Evolutionary conservation across 768 basidiomycete species (phyloP).

Genomic region (Daedaleopsis sinensis): DNA sequence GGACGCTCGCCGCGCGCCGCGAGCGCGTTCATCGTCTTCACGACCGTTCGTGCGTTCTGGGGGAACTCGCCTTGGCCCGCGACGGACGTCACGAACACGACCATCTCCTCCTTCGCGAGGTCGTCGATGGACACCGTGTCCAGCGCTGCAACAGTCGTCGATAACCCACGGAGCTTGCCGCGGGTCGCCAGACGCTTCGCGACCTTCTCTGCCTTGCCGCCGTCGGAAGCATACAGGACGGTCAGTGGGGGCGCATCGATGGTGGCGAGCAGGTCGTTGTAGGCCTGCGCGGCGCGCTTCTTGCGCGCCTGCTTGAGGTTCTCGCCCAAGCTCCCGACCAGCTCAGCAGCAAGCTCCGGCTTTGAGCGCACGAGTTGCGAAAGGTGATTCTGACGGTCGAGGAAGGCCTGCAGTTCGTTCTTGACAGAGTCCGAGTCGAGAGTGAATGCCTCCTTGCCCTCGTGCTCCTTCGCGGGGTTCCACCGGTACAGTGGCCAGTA

Average conservation of each 20-base stretch:
- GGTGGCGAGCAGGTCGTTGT: conserved; percentile 78
- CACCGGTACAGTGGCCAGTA: conserved; percentile 99
- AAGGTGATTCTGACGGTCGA: conserved; percentile 95
- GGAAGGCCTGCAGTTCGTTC: conserved; percentile 89
- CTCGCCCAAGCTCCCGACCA: conserved; percentile 85
- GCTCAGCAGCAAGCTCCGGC: conserved; percentile 78
- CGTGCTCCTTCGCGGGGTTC: conserved; percentile 84
- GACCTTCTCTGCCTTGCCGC: conserved; percentile 94
- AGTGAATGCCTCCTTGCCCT: conserved; percentile 80
- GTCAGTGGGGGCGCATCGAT: conserved; percentile 89
- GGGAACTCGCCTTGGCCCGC: conserved; percentile 98
- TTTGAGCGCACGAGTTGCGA: conserved; percentile 87
- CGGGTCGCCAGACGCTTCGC: conserved; percentile 86
- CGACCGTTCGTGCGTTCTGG: conserved; percentile 90
- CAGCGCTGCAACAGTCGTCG: conserved; percentile 72
- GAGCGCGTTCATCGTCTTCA: conserved; percentile 81
- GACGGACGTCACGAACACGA: conserved; percentile 87
- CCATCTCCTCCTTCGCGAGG: conserved; percentile 63
- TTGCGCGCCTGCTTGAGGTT: conserved; percentile 83
- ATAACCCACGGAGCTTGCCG: conserved; percentile 83
- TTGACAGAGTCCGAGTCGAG: conserved; percentile 95
- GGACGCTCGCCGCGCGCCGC: conserved; percentile 57
- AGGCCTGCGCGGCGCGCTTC: conserved; percentile 79
- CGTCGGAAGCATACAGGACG: conserved; percentile 93
- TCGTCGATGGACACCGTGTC: conserved; percentile 81